Conservation (phyloP, 2,329 filamentous ascomycete species). For the Fusarium nelsonii region DNA sequence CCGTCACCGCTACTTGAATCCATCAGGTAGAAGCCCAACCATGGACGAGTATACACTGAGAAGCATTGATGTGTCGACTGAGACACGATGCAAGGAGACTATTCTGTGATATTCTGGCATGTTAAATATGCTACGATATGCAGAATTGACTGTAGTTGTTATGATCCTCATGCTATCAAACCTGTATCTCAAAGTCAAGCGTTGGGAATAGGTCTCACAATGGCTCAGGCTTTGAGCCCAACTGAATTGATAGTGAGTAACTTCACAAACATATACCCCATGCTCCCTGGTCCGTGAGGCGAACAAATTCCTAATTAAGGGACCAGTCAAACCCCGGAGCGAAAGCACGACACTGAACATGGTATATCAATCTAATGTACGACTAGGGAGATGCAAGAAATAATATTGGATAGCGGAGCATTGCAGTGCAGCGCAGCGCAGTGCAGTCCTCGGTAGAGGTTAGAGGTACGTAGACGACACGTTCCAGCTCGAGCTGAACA, state of each 20-base stretch:
- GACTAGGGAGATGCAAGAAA: slow-evolving; percentile 34
- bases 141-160: slow-evolving; percentile 4
- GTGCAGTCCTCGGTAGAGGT: background rate
- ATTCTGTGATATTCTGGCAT: slow-evolving; percentile 7
- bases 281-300: slow-evolving; percentile 41
- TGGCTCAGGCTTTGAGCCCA: slow-evolving; percentile 12
- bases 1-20: slow-evolving; percentile 50
- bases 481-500: background rate
- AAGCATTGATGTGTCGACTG: slow-evolving; percentile 36
- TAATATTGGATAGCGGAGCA: slow-evolving; percentile 22
- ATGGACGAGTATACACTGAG: slow-evolving; percentile 21
- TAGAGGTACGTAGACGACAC: slow-evolving; percentile 8
- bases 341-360: slow-evolving; percentile 35
- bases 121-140: slow-evolving; percentile 6
- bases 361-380: slow-evolving; percentile 28
- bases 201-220: slow-evolving; percentile 21
- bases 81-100: slow-evolving; percentile 39
- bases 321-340: slow-evolving; percentile 38
- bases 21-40: slow-evolving; percentile 32
- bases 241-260: slow-evolving; percentile 29
- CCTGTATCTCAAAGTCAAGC: background rate
- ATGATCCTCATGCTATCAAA: background rate
- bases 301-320: slow-evolving; percentile 32
- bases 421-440: background rate
- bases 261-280: slow-evolving; percentile 24